phyloP scores from a whole-genome alignment of 2,329 filamentous ascomycete genomes.

The Scedosporium boydii region DNA sequence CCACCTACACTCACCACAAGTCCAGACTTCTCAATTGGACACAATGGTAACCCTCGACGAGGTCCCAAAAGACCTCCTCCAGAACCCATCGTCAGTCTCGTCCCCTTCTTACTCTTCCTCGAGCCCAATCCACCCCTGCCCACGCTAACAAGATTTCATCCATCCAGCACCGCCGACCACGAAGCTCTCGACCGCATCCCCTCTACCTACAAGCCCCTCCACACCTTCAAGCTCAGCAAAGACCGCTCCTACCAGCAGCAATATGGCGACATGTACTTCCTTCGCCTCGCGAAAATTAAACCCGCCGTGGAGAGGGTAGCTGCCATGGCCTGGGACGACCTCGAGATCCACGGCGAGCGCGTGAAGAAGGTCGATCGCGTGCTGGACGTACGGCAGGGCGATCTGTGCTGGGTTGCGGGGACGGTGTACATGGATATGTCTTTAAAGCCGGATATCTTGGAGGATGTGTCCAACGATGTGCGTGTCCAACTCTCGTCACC shows the following conservation, averaged over 20 bases:
- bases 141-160: neutral
- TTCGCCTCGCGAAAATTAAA: constrained; percentile 81
- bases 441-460: constrained; percentile 89
- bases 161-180: constrained; percentile 24
- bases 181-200: constrained; percentile 39
- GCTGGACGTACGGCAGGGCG: constrained; percentile 87
- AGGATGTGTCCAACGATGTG: constrained; percentile 90
- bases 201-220: constrained; percentile 61
- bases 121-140: neutral
- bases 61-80: constrained; percentile 21
- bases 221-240: constrained; percentile 64
- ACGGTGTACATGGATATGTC: constrained; percentile 98
- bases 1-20: neutral
- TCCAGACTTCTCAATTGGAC: neutral
- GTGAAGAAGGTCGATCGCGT: constrained; percentile 76
- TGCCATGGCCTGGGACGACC: constrained; percentile 64
- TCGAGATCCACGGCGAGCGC: constrained; percentile 66
- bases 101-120: neutral
- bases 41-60: constrained; percentile 26
- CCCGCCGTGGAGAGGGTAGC: constrained; percentile 70
- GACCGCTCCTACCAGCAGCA: constrained; percentile 80
- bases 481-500: constrained; percentile 16
- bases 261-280: constrained; percentile 95
- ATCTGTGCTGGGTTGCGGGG: constrained; percentile 89
- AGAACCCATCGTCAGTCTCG: constrained; percentile 21